Percentiles rank a stretch among this genome's conserved stretches.
These are phyloP conservation scores for Aulographum hederae DNA, from an alignment of 2,329 filamentous ascomycete species.

Conservation along the genomic window DNA sequence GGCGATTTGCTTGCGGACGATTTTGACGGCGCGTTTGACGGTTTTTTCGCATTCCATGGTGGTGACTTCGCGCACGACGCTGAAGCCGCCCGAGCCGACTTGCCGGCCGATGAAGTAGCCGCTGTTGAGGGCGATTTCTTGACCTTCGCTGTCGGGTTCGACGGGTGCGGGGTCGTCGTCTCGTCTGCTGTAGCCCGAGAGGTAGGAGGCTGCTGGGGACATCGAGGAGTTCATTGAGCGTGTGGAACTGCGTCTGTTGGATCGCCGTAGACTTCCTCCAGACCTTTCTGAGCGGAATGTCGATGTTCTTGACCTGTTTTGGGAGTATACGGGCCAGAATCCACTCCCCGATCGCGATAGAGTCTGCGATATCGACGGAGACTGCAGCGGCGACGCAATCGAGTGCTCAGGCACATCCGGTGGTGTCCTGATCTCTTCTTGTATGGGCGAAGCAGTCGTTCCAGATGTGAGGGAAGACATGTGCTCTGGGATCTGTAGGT, in stretches of 20 bases:
- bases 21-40: slow-evolving; percentile 45
- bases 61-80: slow-evolving; percentile 46
- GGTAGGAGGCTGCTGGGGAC: slow-evolving; percentile 39
- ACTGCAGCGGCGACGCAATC: too few species aligned
- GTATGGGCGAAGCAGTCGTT: too few species aligned
- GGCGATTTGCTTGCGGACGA: slow-evolving; percentile 40
- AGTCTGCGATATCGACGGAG: too few species aligned
- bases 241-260: slow-evolving; percentile 22
- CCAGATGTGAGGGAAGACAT: too few species aligned
- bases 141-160: slow-evolving; percentile 47
- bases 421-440: too few species aligned
- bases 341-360: too few species aligned
- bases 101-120: slow-evolving; percentile 50
- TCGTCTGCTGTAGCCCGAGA: slow-evolving; percentile 32
- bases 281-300: slow-evolving; percentile 10
- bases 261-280: slow-evolving; percentile 16
- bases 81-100: slow-evolving; percentile 48
- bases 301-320: too few species aligned
- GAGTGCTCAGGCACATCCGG: too few species aligned
- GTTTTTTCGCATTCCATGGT: slow-evolving; percentile 37
- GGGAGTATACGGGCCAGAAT: too few species aligned
- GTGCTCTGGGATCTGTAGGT: too few species aligned
- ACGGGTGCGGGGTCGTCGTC: slow-evolving; percentile 19
- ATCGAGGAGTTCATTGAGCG: slow-evolving; percentile 33
- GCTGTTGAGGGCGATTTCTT: slow-evolving; percentile 39